phyloP scores from a whole-genome alignment of 495 filamentous ascomycete species.

The Aspergillus leporis region DNA sequence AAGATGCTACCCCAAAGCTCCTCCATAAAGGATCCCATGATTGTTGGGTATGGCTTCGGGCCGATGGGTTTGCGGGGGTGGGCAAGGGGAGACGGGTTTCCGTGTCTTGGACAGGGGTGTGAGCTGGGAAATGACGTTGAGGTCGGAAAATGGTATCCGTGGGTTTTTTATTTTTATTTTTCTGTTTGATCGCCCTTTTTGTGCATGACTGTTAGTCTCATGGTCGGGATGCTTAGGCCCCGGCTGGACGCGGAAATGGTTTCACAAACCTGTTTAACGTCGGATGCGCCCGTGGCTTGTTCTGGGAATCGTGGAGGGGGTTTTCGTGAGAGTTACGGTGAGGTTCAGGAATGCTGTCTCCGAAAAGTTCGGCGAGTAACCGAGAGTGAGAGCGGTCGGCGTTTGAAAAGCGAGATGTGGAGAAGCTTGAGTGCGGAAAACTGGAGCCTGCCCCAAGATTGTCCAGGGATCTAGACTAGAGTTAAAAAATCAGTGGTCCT shows the following conservation, averaged over 20 bases:
- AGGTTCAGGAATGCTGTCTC: background rate
- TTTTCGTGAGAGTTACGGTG: background rate
- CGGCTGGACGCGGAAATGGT: background rate
- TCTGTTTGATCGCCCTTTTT: background rate
- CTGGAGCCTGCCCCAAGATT: constrained; percentile 10
- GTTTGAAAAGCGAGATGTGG: constrained; percentile 13
- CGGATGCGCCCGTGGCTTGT: background rate
- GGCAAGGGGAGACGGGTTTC: background rate
- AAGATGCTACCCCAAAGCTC: constrained; percentile 91
- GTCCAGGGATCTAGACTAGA: constrained; percentile 7
- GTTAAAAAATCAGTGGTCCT: constrained; percentile 10
- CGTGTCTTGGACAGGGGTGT: background rate
- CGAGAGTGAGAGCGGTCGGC: constrained; percentile 11
- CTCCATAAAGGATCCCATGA: constrained; percentile 79
- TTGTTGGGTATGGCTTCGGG: constrained; percentile 5
- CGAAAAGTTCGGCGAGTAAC: constrained; percentile 6
- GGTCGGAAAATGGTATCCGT: constrained; percentile 21
- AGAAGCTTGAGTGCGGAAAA: constrained; percentile 1
- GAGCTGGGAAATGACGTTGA: constrained; percentile 14
- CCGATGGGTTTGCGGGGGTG: background rate
- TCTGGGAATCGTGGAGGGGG: background rate
- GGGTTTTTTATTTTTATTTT: too few relatives aligned
- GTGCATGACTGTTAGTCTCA: constrained; percentile 1
- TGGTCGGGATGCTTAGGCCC: background rate
- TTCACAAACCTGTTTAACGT: background rate